Conservation (phyloP, 345 rosid genomes). For the Euphorbia tirucalli region DNA sequence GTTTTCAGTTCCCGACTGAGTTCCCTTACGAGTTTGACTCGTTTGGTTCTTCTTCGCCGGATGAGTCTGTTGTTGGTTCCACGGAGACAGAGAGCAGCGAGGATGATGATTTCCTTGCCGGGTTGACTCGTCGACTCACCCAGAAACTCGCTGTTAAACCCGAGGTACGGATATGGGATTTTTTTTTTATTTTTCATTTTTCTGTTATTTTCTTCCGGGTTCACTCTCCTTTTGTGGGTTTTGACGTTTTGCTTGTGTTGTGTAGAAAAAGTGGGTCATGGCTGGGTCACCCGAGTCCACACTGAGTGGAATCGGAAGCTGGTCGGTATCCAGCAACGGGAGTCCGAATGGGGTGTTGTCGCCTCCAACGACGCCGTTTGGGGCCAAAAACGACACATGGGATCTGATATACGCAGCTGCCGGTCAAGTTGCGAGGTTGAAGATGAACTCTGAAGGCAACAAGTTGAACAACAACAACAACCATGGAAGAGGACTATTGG, state of each 20-base stretch:
- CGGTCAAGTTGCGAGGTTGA: conserved; percentile 30
- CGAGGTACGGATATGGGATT: conserved; percentile 21
- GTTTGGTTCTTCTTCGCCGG: conserved; percentile 12
- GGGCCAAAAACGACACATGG: conserved; percentile 21
- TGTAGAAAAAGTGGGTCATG: conserved; percentile 16
- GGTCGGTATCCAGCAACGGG: conserved; percentile 28
- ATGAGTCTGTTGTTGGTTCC: conserved; percentile 15
- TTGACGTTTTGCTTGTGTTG: neutral
- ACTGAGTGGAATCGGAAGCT: conserved; percentile 29
- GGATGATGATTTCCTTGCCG: conserved; percentile 30
- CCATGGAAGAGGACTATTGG: neutral
- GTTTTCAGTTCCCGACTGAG: conserved; percentile 25
- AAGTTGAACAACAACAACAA: neutral
- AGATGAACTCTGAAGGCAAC: conserved; percentile 13
- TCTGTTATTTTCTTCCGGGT: neutral
- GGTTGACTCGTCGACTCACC: conserved; percentile 25
- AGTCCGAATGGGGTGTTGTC: conserved; percentile 32
- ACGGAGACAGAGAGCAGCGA: conserved; percentile 19
- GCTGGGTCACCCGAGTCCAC: conserved; percentile 35
- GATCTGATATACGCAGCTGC: conserved; percentile 34
- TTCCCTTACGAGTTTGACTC: conserved; percentile 35
- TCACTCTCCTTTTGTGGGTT: neutral
- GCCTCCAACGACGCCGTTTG: conserved; percentile 32
- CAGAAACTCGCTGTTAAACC: conserved; percentile 29
- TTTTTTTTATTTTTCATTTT: neutral